Percentiles rank a stretch among this genome's conserved stretches.
phyloP scores from a whole-genome alignment of 2,329 filamentous ascomycete genomes.

The Aspergillus cejpii region DNA sequence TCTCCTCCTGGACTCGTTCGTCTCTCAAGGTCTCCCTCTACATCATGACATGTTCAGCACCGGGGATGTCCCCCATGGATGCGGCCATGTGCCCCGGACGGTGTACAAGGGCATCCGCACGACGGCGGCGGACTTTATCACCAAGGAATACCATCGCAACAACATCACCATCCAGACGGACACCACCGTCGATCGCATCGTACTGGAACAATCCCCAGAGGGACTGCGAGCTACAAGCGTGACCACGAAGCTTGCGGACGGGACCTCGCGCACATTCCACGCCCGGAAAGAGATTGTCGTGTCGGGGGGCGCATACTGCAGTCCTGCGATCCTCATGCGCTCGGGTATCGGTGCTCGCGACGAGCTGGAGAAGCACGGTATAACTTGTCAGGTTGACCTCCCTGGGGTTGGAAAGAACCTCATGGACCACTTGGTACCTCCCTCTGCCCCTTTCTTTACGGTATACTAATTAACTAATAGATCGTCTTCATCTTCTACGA shows the following conservation, averaged over 20 bases:
- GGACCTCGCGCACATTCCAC: conserved; percentile 33
- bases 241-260: conserved; percentile 22
- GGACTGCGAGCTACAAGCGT: conserved; percentile 40
- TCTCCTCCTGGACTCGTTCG: conserved; percentile 49
- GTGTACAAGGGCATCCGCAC: conserved; percentile 49
- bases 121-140: conserved; percentile 51
- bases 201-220: conserved; percentile 37
- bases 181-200: conserved; percentile 48
- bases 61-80: conserved; percentile 48
- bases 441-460: no score
- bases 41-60: conserved; percentile 55
- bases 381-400: conserved; percentile 41
- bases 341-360: conserved; percentile 48
- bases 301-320: conserved; percentile 47
- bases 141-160: conserved; percentile 35
- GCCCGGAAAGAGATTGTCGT: conserved; percentile 45
- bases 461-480: conserved; percentile 24
- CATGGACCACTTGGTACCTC: conserved; percentile 49
- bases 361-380: conserved; percentile 40
- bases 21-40: conserved; percentile 50
- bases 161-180: conserved; percentile 48
- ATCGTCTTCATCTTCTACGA: conserved; percentile 58
- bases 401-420: conserved; percentile 51
- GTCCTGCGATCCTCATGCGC: conserved; percentile 48
- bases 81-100: conserved; percentile 50